Evolutionary conservation across 352 stramenopile genomes (phyloP), one percentile per base, ranked within the genome.

Genomic region (Phytopythium sindhum): DNA sequence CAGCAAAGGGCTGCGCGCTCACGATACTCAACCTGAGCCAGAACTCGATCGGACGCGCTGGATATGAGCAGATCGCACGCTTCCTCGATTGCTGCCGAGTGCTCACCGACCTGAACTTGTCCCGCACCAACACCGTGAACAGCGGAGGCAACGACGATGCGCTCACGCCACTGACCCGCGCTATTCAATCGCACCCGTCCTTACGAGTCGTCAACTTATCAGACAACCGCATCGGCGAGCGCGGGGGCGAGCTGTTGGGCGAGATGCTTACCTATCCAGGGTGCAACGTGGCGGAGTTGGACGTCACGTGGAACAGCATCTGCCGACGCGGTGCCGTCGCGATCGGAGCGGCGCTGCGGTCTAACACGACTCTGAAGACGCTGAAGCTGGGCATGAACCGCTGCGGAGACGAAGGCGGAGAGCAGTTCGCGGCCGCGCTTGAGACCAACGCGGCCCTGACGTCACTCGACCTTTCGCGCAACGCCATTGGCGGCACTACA

Each of bases 241-340:
- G 61, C 4, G 83, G 81, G 12, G 84, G 76, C 1, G 54, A 67
- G 0, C 66, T 92, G 17, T 55, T 92, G 0, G 84, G 84, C n/a
- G 63, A 78, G 2, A 92, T 90, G 77, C 53, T 92, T 31, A 82
- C 72, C 1, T 75, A 84, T 35, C 66, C 75, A 2, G 70, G 67
- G 14, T 92, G 84, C 55, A 60, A 58, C 23, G 70, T 92, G 21
- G 70, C 54, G 33, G 71, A 79, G 53, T 60, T 92, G 8, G 71
- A 92, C 39, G 61, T 90, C 1, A 89, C 81, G 11, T 92, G 84
- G 84, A 92, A 92, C 69, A 70, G 76, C 37, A 89, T 92, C 47
- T 80, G 84, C 65, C 69, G 68, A 2, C 59, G 39, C 24, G 84
- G 84, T 4, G 81, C 81, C 0, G 74, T 80, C 15, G 77, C 77